Evolutionary conservation across 2,329 filamentous ascomycete genomes (phyloP).

Genomic region (Phyllosticta capitalensis): DNA sequence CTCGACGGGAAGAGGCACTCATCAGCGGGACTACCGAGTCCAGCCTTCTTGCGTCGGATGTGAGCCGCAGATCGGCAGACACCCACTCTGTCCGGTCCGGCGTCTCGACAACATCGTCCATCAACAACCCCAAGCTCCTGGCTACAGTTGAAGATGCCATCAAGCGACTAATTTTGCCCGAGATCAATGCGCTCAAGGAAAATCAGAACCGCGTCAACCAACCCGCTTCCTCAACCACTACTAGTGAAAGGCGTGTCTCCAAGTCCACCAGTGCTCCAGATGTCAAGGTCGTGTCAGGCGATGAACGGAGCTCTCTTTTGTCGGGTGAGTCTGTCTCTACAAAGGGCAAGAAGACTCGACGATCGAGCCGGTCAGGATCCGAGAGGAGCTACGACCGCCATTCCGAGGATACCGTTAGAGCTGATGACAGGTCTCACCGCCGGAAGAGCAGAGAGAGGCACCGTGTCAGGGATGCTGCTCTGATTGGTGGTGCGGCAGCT

Average conservation of each 20-base stretch:
- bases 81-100: constrained; percentile 52
- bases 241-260: constrained; percentile 43
- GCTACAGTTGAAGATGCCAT: constrained; percentile 93
- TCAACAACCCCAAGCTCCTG: constrained; percentile 84
- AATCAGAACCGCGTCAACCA: constrained; percentile 61
- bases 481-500: constrained; percentile 43
- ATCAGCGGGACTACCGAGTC: constrained; percentile 46
- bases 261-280: constrained; percentile 54
- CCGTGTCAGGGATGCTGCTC: constrained; percentile 43
- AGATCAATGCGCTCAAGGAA: constrained; percentile 82
- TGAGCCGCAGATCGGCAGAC: constrained; percentile 47
- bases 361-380: constrained; percentile 43
- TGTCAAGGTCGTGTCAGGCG: constrained; percentile 50
- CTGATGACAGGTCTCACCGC: constrained; percentile 43
- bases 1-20: constrained; percentile 5
- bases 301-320: constrained; percentile 16
- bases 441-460: constrained; percentile 44
- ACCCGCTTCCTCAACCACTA: constrained; percentile 15
- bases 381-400: constrained; percentile 28
- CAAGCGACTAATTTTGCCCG: constrained; percentile 77
- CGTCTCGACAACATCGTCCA: constrained; percentile 50
- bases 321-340: constrained; percentile 22
- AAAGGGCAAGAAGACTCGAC: constrained; percentile 43
- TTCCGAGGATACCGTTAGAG: constrained; percentile 20
- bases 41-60: constrained; percentile 47